phyloP scores from a whole-genome alignment of 1,139 yeast genomes.

The Sugiyamaella xylanicola region DNA sequence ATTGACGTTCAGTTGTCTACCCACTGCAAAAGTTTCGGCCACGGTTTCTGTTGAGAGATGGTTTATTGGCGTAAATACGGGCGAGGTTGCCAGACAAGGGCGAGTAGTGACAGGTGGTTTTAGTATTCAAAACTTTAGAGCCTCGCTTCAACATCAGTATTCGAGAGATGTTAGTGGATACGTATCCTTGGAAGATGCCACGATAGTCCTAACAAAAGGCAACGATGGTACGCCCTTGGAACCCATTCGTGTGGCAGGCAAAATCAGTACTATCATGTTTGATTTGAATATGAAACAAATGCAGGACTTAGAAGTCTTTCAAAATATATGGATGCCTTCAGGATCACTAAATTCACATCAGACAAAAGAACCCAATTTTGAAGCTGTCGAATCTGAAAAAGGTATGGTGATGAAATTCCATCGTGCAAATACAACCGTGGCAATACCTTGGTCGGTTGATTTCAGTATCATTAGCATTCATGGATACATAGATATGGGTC shows the following conservation, averaged over 20 bases:
- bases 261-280: constrained; percentile 58
- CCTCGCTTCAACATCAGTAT: constrained; percentile 84
- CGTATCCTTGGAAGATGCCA: constrained; percentile 55
- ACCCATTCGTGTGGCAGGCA: constrained; percentile 50
- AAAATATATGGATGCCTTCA: constrained; percentile 78
- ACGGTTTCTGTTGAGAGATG: constrained; percentile 72
- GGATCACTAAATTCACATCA: constrained; percentile 6
- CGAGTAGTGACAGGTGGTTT: constrained; percentile 49
- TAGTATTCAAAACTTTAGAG: constrained; percentile 55
- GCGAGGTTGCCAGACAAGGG: constrained; percentile 47
- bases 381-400: constrained; percentile 14
- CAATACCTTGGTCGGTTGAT: constrained; percentile 77
- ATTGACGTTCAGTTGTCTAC: constrained; percentile 82
- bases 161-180: constrained; percentile 89
- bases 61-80: constrained; percentile 57
- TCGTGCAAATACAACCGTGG: constrained; percentile 62
- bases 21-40: constrained; percentile 90
- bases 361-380: neutral
- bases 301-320: constrained; percentile 80
- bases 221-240: constrained; percentile 28
- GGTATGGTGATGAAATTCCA: constrained; percentile 54
- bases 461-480: constrained; percentile 56
- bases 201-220: constrained; percentile 43
- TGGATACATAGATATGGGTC: constrained; percentile 75
- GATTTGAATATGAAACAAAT: constrained; percentile 79